Conservation (phyloP, 31 red algal species). For the Asparagopsis taxiformis region DNA sequence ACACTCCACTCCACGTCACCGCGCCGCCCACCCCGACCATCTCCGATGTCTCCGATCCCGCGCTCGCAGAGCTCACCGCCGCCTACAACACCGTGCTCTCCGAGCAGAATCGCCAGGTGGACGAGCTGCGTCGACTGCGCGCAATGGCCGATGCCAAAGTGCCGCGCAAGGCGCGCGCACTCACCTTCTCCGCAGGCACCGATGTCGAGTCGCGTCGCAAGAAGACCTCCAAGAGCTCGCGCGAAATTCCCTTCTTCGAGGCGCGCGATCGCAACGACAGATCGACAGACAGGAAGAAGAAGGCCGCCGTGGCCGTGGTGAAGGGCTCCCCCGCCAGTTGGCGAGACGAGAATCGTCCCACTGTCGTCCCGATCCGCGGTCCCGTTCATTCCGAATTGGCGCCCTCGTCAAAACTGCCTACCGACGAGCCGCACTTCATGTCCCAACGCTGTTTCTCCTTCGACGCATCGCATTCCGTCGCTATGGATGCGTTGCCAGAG, state of each 20-base stretch:
- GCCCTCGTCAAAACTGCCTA: no score
- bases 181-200: constrained; percentile 32
- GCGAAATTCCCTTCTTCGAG: constrained; percentile 27
- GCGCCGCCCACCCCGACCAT: constrained; percentile 7
- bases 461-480: no score
- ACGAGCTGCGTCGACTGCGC: no score
- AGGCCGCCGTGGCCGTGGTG: constrained; percentile 9
- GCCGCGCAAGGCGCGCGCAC: no score
- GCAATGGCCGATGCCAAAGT: no score
- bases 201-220: constrained; percentile 10
- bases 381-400: no score
- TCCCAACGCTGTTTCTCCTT: no score
- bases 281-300: no score
- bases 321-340: constrained; percentile 13
- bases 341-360: constrained; percentile 8
- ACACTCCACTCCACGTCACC: constrained; percentile 14
- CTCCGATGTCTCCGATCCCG: constrained; percentile 4
- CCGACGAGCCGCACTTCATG: no score
- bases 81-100: constrained; percentile 15
- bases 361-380: no score
- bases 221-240: constrained; percentile 17
- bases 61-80: constrained; percentile 6
- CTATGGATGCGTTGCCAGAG: no score
- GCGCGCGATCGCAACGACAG: constrained; percentile 15
- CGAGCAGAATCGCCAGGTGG: no score